Conservation (phyloP, 495 filamentous ascomycete species). For the Lophiostoma macrostomum region DNA sequence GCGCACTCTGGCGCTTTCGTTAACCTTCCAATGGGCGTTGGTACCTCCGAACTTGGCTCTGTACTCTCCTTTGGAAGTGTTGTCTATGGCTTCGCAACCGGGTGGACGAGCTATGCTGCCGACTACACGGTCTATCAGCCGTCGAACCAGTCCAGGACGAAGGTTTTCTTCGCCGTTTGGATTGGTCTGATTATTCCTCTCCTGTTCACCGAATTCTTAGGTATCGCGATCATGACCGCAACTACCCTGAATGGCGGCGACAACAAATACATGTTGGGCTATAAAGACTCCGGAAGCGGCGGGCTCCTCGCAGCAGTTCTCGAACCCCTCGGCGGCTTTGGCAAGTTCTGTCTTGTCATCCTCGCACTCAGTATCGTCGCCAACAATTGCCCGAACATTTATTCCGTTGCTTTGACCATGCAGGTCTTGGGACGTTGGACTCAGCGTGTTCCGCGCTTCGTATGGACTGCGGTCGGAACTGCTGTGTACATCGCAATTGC, state of each 20-base stretch:
- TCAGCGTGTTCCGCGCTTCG: slow-evolving; percentile 68
- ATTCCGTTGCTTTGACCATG: slow-evolving; percentile 73
- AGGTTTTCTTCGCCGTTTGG: slow-evolving; percentile 69
- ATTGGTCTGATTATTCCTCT: slow-evolving; percentile 68
- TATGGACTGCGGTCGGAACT: slow-evolving; percentile 70
- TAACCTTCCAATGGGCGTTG: slow-evolving; percentile 62
- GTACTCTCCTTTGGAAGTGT: slow-evolving; percentile 71
- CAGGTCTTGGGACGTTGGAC: slow-evolving; percentile 66
- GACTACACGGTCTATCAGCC: slow-evolving; percentile 77
- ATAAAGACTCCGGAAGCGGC: slow-evolving; percentile 56
- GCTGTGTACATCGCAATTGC: slow-evolving; percentile 70
- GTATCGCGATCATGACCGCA: slow-evolving; percentile 57
- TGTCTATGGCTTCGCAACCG: slow-evolving; percentile 63
- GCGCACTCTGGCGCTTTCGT: slow-evolving; percentile 71
- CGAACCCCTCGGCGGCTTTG: slow-evolving; percentile 67
- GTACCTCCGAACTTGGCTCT: slow-evolving; percentile 59
- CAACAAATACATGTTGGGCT: slow-evolving; percentile 58
- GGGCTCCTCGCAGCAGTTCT: slow-evolving; percentile 64
- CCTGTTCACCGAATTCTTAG: slow-evolving; percentile 75
- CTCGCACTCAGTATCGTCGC: slow-evolving; percentile 76
- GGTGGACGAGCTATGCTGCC: slow-evolving; percentile 76
- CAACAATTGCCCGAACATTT: slow-evolving; percentile 84
- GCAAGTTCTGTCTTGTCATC: slow-evolving; percentile 78
- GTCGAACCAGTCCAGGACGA: slow-evolving; percentile 48
- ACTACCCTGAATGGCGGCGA: slow-evolving; percentile 26